Base-by-base conservation (phyloP, 2,329 filamentous ascomycete species). In the Madurella mycetomatis region DNA sequence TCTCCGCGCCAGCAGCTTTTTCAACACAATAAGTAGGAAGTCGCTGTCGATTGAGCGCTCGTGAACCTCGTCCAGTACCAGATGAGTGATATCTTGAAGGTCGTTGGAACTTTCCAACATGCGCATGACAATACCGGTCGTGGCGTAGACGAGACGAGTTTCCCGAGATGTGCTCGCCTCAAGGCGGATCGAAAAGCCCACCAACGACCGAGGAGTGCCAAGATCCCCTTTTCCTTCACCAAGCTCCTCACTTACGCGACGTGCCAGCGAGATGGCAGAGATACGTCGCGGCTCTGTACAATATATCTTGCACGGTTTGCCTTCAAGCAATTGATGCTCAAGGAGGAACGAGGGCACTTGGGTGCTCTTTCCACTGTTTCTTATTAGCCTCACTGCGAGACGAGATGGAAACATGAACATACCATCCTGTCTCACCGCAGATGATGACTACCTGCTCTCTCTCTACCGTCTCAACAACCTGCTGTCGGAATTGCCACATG, bases 31-130 rank as follows among this genome's bases (percentile, higher is more conserved):
- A 15, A 99, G 79, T 34, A 99, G 76, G 68, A 99, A 96, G 69
- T 99, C 94, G 53, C 92, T 96, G 67, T 99, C 94, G 62, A 99
- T 97, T 12, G 90, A 89, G 58, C 92, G 85, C 70, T 99, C 94
- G 67, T 99, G 94, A 2, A 97, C 92, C 71, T 99, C 94, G 66
- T 99, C 94, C n/a, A 99, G 84, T 44, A 99, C 85, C 56, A 99
- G 75, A 72, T 97, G 94, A 0, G 92, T 96, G 49, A 99, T 86
- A 60, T 96, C 92, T 54, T 84, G 82, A 42, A 99, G 81, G 53
- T 95, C 88, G 60, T 90, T 88, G 0, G 90, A 88, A 9, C 87
- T 86, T 70, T 99, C 94, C 13, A 99, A 78, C 92, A 99, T 97
- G 30, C 94, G 85, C 78, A 99, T 89, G n/a, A 99, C 90, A 54